A percentile compares a stretch with the other conserved stretches of the same genome.
Conservation (phyloP, 75 land plant genomes). For the Pinus taeda region DNA sequence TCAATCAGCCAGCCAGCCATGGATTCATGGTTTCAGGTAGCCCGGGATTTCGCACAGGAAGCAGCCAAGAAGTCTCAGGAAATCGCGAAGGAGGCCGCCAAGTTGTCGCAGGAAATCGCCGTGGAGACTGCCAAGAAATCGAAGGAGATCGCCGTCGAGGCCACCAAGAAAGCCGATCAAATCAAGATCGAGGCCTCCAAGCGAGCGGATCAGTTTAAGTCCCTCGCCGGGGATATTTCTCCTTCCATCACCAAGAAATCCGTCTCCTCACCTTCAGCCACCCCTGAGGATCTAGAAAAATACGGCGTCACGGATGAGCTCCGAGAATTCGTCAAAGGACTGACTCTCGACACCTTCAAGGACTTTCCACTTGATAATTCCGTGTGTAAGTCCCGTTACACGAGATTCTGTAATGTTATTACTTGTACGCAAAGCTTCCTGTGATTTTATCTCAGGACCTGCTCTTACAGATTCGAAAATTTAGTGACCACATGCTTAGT, state of each 20-base stretch:
- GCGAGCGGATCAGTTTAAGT: conserved; percentile 63
- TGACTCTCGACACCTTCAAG: conserved; percentile 61
- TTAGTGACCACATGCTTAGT: background rate
- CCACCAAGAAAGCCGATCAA: conserved; percentile 65
- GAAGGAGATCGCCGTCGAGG: conserved; percentile 68
- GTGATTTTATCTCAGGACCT: background rate
- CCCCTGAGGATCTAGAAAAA: conserved; percentile 43
- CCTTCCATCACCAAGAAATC: conserved; percentile 15
- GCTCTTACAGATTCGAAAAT: background rate
- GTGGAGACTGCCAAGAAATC: conserved; percentile 71
- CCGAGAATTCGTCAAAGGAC: conserved; percentile 73
- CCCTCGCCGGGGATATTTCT: conserved; percentile 31
- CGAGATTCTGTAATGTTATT: background rate
- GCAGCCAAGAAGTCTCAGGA: conserved; percentile 76
- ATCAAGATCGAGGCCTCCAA: conserved; percentile 57
- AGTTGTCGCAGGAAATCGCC: conserved; percentile 49
- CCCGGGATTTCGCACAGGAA: conserved; percentile 62
- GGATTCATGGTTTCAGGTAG: conserved; percentile 48
- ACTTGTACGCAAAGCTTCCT: background rate
- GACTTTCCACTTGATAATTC: conserved; percentile 65
- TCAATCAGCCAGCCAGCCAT: conserved; percentile 5
- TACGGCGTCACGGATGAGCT: conserved; percentile 86
- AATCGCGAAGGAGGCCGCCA: conserved; percentile 49
- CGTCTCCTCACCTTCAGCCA: background rate
- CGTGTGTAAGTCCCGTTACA: conserved; percentile 10